A percentile compares a stretch with the other conserved stretches of the same genome.
These are phyloP conservation scores for Coriaria nepalensis DNA, from an alignment of 306 rosid species.

Conservation along the genomic window DNA sequence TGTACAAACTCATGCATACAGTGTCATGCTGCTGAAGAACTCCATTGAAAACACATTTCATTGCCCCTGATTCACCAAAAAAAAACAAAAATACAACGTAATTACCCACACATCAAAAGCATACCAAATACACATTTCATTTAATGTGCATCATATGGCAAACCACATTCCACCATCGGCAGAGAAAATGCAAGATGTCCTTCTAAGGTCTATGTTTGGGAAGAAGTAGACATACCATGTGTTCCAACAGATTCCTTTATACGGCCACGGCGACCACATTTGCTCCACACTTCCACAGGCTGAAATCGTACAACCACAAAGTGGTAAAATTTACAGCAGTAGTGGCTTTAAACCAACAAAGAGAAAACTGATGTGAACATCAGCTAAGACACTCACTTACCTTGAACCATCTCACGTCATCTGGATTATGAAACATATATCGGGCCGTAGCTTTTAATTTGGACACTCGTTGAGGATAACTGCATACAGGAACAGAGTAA, in stretches of 20 bases:
- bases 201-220: neutral
- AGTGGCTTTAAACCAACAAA: no score
- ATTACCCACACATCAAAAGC: neutral
- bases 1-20: conserved; percentile 64
- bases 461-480: conserved; percentile 92
- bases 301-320: conserved; percentile 31
- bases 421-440: conserved; percentile 87
- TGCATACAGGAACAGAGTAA: conserved; percentile 29
- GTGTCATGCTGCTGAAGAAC: conserved; percentile 78
- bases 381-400: conserved; percentile 23
- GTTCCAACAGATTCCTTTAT: conserved; percentile 93
- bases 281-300: conserved; percentile 88
- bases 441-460: conserved; percentile 72
- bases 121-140: no score
- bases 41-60: conserved; percentile 79
- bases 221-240: conserved; percentile 47
- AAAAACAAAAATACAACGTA: conserved; percentile 1
- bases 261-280: conserved; percentile 85
- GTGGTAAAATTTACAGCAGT: no score
- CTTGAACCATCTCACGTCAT: conserved; percentile 95
- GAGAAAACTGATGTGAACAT: neutral
- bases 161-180: neutral
- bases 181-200: neutral
- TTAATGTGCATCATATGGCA: no score
- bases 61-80: conserved; percentile 39